Conservation (phyloP, 495 filamentous ascomycete genomes). For the Hypomontagnella submonticulosa region DNA sequence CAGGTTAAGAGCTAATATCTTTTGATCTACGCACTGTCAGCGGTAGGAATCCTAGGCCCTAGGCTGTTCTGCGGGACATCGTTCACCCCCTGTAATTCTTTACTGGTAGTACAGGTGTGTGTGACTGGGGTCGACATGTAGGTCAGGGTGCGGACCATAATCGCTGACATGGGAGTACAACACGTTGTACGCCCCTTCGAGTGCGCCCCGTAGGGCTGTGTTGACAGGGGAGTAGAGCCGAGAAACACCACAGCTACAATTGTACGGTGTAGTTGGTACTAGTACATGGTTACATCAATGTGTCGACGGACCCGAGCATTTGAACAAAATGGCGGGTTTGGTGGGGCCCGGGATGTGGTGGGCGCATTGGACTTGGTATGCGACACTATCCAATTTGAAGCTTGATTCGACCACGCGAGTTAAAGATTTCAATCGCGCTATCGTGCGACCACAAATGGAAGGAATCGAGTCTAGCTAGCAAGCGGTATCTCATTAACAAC, state of each 20-base stretch:
- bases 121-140: constrained; percentile 4
- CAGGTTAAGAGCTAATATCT: constrained; percentile 20
- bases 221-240: constrained; percentile 27
- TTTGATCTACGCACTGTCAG: constrained; percentile 23
- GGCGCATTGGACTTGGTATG: constrained; percentile 17
- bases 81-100: constrained; percentile 26
- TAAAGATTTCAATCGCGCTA: constrained; percentile 18
- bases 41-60: constrained; percentile 17
- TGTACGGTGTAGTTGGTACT: constrained; percentile 17
- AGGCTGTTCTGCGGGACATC: constrained; percentile 19
- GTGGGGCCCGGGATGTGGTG: constrained; percentile 20
- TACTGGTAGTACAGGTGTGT: constrained; percentile 25
- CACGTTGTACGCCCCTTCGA: constrained; percentile 23
- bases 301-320: constrained; percentile 16
- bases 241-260: constrained; percentile 22
- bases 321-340: constrained; percentile 26
- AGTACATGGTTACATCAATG: not conserved
- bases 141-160: constrained; percentile 22
- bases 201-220: constrained; percentile 46
- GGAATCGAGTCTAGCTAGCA: not conserved
- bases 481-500: constrained; percentile 1
- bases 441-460: constrained; percentile 3
- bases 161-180: constrained; percentile 26
- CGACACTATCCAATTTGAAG: constrained; percentile 22
- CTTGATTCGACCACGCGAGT: constrained; percentile 38